Conservation (phyloP, 148 eudicot genomes). For the Euryodendron excelsum region DNA sequence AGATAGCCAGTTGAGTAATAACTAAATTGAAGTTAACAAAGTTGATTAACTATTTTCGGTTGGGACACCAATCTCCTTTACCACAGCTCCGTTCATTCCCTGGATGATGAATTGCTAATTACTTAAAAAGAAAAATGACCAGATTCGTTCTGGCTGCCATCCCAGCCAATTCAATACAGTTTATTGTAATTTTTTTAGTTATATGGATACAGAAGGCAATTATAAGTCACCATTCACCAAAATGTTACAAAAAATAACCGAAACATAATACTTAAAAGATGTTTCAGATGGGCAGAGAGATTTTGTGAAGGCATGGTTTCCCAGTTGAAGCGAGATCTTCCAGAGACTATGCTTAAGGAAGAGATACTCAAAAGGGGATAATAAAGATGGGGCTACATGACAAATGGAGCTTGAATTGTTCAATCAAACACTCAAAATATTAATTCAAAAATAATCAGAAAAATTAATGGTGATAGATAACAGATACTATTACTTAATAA, state of each 20-base stretch:
- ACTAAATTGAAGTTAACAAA: background rate
- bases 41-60: background rate
- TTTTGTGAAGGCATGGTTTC: background rate
- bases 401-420: background rate
- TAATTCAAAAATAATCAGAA: background rate
- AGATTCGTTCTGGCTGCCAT: background rate
- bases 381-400: background rate
- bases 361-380: background rate
- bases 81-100: too few species aligned
- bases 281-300: background rate
- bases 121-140: background rate
- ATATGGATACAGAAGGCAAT: background rate
- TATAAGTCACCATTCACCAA: background rate
- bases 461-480: background rate
- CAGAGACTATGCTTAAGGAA: background rate
- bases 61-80: background rate
- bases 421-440: background rate
- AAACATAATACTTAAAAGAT: background rate
- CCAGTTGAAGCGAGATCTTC: slow-evolving; percentile 9
- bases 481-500: too few species aligned
- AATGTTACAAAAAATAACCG: background rate
- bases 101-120: background rate
- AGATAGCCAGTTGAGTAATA: background rate
- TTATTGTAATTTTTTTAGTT: background rate
- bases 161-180: background rate